Base-by-base conservation (phyloP, 208 protist genomes). In the Trypanosoma boissoni region DNA sequence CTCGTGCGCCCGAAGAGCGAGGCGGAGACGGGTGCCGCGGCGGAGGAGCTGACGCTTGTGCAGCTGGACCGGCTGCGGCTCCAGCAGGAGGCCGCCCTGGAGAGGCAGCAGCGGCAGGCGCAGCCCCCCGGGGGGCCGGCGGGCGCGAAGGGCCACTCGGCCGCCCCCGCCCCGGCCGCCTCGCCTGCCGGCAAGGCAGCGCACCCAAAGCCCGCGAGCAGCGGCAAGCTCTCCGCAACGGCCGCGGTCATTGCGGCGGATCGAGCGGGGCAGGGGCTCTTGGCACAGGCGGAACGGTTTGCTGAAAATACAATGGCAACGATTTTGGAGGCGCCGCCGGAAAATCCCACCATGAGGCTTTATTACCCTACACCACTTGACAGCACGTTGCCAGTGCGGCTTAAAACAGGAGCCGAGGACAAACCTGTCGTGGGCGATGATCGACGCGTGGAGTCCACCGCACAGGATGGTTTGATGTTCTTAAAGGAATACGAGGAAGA, bases 51-150 rank as follows among this genome's bases (percentile, higher is more conserved):
- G 21, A 86, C 75, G 29, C 59, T 85, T 2, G 51, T 86, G 7
- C 82, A 89, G 59, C 64, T 83, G 2, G 78, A 83, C 20, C 78
- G 82, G 3, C 51, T 89, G 41, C 74, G 75, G 24, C 74, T 66
- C 27, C 77, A 79, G 39, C 74, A 78, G 54, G 72, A 78, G 28
- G 46, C 64, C 31, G 53, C 45, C 6, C 20, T 37, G 41, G 31
- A 46, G 31, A 42, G 54, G 29, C 49, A 64, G 42, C 49, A 54
- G 28, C 46, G 52, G 34, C 45, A 61, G n/a, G 20, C 7, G 51
- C 41, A 37, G 10, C 37, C 39, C 29, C 49, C 21, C 23, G 4
- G 0, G 9, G 1, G 8, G 18, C 16, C 55, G 14, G 27, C 43
- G 7, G 28, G 5, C 6, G 20, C 9, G 21, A 5, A 26, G 14